Evolutionary conservation across 371 early-diverging fungal genomes (phyloP).

Genomic region (Dichotomocladium elegans): DNA sequence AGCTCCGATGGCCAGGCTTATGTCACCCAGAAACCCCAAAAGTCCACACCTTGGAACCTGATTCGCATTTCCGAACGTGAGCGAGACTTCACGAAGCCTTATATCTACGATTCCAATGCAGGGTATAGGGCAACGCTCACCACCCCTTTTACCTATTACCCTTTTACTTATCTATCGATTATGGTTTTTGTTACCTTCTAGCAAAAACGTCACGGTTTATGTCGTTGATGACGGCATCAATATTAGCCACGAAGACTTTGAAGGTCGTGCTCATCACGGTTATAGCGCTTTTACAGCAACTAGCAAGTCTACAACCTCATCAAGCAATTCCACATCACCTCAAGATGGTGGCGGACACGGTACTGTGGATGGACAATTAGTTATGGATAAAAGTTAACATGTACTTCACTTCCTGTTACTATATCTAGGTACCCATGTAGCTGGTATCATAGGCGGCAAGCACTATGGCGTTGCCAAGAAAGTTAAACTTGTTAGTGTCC

Average conservation of each 20-base stretch:
- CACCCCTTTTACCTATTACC: background rate
- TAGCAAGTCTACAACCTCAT: conserved; percentile 30
- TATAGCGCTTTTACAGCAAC: conserved; percentile 52
- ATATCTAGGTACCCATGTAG: conserved; percentile 75
- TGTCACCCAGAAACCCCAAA: background rate
- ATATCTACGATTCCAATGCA: conserved; percentile 23
- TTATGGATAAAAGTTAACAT: background rate
- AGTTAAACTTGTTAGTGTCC: conserved; percentile 76
- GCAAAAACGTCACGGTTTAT: conserved; percentile 47
- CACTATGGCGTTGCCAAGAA: conserved; percentile 89
- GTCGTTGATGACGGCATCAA: conserved; percentile 50
- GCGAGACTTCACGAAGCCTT: conserved; percentile 15
- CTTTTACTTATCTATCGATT: background rate
- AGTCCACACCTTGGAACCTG: conserved; percentile 41
- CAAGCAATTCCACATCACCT: background rate
- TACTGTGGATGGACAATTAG: too few relatives aligned
- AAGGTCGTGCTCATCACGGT: conserved; percentile 57
- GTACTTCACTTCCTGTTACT: background rate
- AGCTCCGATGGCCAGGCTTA: background rate
- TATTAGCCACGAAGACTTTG: conserved; percentile 51
- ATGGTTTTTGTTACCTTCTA: background rate
- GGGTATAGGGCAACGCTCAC: conserved; percentile 10
- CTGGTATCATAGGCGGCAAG: conserved; percentile 75
- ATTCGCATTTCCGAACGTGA: conserved; percentile 32
- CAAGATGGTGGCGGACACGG: conserved; percentile 13